Conservation (phyloP, 2,329 filamentous ascomycete species). For the Thielaviopsis punctulata region DNA sequence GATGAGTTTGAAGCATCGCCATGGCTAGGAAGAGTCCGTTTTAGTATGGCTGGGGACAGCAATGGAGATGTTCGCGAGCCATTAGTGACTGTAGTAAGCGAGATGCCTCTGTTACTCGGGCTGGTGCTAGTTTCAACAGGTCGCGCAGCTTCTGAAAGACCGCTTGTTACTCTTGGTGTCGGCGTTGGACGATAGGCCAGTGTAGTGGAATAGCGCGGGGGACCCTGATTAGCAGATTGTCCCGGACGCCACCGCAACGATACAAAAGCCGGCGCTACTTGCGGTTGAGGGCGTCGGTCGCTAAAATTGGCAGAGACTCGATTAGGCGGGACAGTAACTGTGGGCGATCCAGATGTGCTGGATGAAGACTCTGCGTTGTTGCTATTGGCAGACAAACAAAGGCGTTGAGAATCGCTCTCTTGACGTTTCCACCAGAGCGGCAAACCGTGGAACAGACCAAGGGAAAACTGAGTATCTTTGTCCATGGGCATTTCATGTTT, state of each 20-base stretch:
- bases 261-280: not conserved
- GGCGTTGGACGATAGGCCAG: not conserved
- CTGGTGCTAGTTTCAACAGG: not conserved
- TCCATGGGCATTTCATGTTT: conserved; percentile 80
- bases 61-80: not conserved
- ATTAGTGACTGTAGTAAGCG: not conserved
- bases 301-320: not conserved
- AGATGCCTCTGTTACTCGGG: no score
- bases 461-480: conserved; percentile 41
- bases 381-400: not conserved
- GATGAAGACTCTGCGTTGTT: not conserved
- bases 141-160: not conserved
- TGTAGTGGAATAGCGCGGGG: not conserved
- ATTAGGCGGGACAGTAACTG: not conserved
- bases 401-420: conserved; percentile 4
- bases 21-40: not conserved
- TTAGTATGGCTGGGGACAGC: not conserved
- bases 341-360: not conserved
- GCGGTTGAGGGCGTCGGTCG: not conserved
- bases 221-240: not conserved
- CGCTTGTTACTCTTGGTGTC: not conserved
- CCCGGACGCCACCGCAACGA: not conserved
- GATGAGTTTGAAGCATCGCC: not conserved
- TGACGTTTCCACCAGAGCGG: conserved; percentile 39
- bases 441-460: conserved; percentile 55